Conservation (phyloP, 176 grass and related monocot species). For the Puya raimondii region DNA sequence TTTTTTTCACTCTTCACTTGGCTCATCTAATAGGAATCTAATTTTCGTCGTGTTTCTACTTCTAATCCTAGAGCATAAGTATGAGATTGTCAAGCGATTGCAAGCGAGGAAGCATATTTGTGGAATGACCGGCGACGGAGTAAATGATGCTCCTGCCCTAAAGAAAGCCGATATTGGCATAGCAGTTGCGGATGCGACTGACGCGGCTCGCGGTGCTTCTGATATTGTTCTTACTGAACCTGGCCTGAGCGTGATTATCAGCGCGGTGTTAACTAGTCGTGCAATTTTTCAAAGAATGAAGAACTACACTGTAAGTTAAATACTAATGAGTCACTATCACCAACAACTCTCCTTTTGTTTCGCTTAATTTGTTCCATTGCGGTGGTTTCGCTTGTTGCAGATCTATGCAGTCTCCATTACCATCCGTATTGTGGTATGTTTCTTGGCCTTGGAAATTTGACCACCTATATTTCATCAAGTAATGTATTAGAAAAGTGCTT, state of each 20-base stretch:
- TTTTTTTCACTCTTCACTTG: background rate
- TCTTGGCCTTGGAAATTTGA: constrained; percentile 5
- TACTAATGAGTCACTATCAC: background rate
- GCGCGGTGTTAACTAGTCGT: constrained; percentile 70
- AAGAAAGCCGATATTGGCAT: constrained; percentile 89
- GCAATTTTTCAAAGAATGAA: constrained; percentile 90
- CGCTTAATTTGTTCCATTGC: constrained; percentile 9
- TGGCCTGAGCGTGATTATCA: constrained; percentile 71
- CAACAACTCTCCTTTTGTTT: constrained; percentile 4
- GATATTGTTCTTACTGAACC: constrained; percentile 83
- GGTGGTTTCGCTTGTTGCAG: constrained; percentile 22
- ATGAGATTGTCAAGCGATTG: constrained; percentile 74
- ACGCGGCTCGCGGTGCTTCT: constrained; percentile 74
- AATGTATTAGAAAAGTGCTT: background rate
- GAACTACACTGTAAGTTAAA: constrained; percentile 55
- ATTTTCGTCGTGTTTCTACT: background rate
- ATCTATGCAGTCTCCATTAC: constrained; percentile 81
- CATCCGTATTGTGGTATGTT: constrained; percentile 69
- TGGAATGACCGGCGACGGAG: constrained; percentile 84
- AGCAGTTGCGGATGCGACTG: constrained; percentile 72
- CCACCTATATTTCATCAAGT: background rate
- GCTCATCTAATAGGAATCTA: background rate
- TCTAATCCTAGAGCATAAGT: constrained; percentile 55
- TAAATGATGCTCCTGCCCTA: constrained; percentile 74
- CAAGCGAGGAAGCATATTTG: constrained; percentile 79